phyloP scores from a whole-genome alignment of 768 basidiomycete genomes.

The Rubroboletus satanas region DNA sequence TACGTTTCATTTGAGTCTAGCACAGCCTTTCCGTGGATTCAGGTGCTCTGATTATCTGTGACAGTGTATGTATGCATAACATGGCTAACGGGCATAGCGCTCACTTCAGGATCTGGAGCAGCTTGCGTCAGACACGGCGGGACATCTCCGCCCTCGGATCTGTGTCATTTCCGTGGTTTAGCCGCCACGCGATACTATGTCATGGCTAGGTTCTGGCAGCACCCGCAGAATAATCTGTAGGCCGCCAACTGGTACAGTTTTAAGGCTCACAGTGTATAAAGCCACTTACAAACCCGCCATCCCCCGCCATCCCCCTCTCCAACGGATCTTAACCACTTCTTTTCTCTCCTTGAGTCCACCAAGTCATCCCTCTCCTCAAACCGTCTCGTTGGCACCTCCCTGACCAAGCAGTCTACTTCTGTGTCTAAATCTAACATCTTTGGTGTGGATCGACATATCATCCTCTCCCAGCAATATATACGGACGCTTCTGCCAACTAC shows the following conservation, averaged over 20 bases:
- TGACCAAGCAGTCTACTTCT: not conserved
- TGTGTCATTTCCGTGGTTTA: not conserved
- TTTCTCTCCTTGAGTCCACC: not conserved
- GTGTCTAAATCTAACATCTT: not conserved
- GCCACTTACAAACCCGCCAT: not conserved
- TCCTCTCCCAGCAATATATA: not conserved
- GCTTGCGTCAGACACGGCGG: not conserved
- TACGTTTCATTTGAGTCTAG: no score
- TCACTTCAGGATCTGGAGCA: not conserved
- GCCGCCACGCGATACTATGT: not conserved
- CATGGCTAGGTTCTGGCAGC: not conserved
- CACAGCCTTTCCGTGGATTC: no score
- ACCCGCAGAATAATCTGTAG: not conserved
- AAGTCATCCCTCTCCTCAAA: not conserved
- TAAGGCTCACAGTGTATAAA: not conserved
- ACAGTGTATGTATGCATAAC: no score
- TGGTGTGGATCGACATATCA: not conserved
- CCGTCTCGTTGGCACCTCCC: not conserved
- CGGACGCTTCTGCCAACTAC: not conserved
- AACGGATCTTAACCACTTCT: not conserved
- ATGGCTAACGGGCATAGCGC: no score
- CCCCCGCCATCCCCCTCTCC: not conserved
- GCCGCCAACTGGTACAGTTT: no score
- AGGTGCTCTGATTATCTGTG: no score
- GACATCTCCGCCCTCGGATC: not conserved